phyloP scores from a whole-genome alignment of 331 rosid species.

The Telfairia occidentalis region DNA sequence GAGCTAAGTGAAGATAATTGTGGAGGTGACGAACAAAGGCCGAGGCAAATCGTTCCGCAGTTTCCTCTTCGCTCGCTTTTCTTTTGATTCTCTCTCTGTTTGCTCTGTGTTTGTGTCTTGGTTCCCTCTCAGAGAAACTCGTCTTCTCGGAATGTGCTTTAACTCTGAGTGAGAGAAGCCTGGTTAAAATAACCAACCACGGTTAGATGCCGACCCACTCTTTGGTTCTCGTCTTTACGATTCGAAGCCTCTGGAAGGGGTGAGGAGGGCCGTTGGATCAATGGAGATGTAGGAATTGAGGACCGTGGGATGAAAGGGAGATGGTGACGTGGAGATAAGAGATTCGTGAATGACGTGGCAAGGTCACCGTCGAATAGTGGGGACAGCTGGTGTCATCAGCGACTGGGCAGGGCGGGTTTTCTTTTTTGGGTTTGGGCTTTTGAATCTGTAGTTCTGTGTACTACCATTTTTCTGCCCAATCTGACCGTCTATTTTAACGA shows the following conservation, averaged over 20 bases:
- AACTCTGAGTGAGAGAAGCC: conserved; percentile 23
- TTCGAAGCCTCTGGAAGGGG: conserved; percentile 61
- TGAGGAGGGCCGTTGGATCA: conserved; percentile 27
- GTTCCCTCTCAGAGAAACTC: not conserved
- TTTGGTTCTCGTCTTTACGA: not conserved
- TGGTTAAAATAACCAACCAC: conserved; percentile 41
- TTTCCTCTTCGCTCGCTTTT: not conserved
- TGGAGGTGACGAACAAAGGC: conserved; percentile 17
- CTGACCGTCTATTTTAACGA: conserved; percentile 6
- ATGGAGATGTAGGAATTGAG: not conserved
- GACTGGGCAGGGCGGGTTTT: not conserved
- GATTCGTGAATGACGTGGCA: conserved; percentile 29
- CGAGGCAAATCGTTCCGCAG: conserved; percentile 5
- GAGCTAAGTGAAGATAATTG: conserved; percentile 39
- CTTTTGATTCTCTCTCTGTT: not conserved
- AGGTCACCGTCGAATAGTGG: not conserved
- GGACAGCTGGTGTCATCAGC: conserved; percentile 10
- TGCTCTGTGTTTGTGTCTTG: not conserved
- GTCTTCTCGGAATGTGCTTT: conserved; percentile 19
- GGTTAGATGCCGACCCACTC: conserved; percentile 29
- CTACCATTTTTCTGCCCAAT: not conserved
- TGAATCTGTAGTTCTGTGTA: not conserved
- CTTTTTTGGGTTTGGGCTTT: not conserved
- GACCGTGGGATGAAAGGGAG: conserved; percentile 18
- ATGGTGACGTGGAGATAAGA: conserved; percentile 46